Conservation (phyloP, 768 basidiomycete species). For the Lactarius akahatsu region DNA sequence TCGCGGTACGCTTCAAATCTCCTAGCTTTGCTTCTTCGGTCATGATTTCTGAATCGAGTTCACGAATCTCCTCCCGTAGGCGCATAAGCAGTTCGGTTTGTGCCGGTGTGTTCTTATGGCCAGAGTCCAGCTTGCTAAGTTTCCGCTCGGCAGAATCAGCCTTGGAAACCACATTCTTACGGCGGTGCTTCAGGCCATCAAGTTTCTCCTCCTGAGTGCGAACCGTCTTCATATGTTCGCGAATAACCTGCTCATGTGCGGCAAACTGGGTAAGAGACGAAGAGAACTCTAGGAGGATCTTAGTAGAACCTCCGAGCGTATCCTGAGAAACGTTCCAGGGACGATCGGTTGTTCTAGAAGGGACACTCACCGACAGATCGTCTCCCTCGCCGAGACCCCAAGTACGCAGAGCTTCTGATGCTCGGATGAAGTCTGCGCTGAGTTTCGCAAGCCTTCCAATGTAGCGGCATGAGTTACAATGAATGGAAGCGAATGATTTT, state of each 20-base stretch:
- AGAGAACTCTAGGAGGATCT: slow-evolving; percentile 65
- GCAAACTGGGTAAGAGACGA: slow-evolving; percentile 68
- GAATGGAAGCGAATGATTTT: neutral
- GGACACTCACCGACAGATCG: slow-evolving; percentile 63
- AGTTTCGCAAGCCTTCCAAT: slow-evolving; percentile 58
- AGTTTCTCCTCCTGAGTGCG: slow-evolving; percentile 82
- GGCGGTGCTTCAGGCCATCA: slow-evolving; percentile 69
- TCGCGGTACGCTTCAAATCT: slow-evolving; percentile 76
- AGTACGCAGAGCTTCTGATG: slow-evolving; percentile 65
- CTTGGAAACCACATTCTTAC: slow-evolving; percentile 62
- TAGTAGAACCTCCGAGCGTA: slow-evolving; percentile 66
- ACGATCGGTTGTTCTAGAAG: neutral
- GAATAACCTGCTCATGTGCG: slow-evolving; percentile 63
- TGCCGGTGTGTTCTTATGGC: slow-evolving; percentile 75
- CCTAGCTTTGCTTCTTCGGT: slow-evolving; percentile 75
- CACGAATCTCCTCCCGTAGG: slow-evolving; percentile 72
- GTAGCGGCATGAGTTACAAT: neutral
- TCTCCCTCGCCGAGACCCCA: slow-evolving; percentile 85
- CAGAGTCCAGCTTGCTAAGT: slow-evolving; percentile 83
- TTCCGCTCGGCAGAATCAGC: slow-evolving; percentile 88
- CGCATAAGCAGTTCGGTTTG: slow-evolving; percentile 74
- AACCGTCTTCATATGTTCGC: slow-evolving; percentile 75
- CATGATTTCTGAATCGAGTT: slow-evolving; percentile 80
- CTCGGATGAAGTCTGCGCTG: slow-evolving; percentile 61
- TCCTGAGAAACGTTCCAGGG: slow-evolving; percentile 48